phyloP scores from a whole-genome alignment of 2,329 filamentous ascomycete species.

The Fusarium cyanostomum region DNA sequence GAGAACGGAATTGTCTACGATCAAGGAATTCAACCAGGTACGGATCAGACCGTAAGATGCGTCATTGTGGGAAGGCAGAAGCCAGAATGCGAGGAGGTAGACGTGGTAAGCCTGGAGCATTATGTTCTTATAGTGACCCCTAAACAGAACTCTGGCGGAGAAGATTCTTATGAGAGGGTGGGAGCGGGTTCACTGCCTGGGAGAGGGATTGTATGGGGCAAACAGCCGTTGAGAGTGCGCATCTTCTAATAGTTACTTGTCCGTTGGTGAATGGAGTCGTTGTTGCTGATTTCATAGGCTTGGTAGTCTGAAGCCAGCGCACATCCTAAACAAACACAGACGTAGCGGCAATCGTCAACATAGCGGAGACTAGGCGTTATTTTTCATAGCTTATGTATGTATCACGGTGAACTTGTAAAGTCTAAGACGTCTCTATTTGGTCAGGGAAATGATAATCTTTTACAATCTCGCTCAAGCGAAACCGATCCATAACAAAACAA shows the following conservation, averaged over 20 bases:
- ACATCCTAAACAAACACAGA: too few relatives aligned
- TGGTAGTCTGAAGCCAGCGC: too few relatives aligned
- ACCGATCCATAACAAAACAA: too few relatives aligned
- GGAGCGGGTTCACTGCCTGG: slow-evolving; percentile 9
- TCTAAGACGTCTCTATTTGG: too few relatives aligned
- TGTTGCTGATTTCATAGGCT: too few relatives aligned
- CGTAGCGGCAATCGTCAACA: too few relatives aligned
- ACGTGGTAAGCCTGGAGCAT: background rate
- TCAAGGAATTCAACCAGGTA: background rate
- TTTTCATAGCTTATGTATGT: too few relatives aligned
- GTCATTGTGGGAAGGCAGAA: slow-evolving; percentile 18
- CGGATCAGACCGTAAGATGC: background rate
- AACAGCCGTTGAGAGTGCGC: background rate
- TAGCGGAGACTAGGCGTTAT: too few relatives aligned
- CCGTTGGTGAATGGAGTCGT: too few relatives aligned
- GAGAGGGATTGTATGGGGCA: slow-evolving; percentile 1
- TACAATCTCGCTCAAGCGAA: too few relatives aligned
- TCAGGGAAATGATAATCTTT: too few relatives aligned
- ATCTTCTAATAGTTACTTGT: background rate
- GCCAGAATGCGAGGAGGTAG: background rate
- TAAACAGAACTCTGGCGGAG: background rate
- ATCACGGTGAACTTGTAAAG: too few relatives aligned
- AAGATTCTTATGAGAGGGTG: background rate
- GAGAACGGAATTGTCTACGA: slow-evolving; percentile 10
- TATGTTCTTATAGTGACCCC: slow-evolving; percentile 1